Evolutionary conservation across 768 basidiomycete species (phyloP), one percentile per base, ranked within the genome.

Genomic region (Boletus reticulatus): DNA sequence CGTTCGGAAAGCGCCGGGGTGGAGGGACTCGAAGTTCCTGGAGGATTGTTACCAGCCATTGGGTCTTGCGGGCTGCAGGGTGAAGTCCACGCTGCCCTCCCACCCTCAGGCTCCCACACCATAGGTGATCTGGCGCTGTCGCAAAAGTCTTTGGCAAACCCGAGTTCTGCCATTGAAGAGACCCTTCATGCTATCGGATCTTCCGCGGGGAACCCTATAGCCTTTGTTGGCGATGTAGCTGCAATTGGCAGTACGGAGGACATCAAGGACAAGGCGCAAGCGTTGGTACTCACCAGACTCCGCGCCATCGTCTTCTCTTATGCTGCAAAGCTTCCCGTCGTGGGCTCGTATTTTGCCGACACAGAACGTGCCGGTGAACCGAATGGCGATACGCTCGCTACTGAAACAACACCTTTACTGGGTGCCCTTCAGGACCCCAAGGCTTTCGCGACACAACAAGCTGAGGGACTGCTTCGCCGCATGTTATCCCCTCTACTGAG

Each of bases 381-480:
- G 17, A 24, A 34, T 43, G 38, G 24, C 7, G 48, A 57, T 24
- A 6, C 48, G 0, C 9, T 48, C 7, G 50, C 48, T n/a, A 65
- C 56, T 10, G 65, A 69, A 46, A 63, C 67, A 27, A 67, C 67
- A 11, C 67, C 65, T 43, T 52, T 68, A 16, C 50, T 69, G 1
- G 67, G 58, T n/a, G 56, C 53, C 13, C 20, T 69, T 53, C 62
- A 43, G 14, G 60, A 69, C 39, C 63, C 60, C 34, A 58, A 56
- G 53, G 59, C 52, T 42, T 68, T 67, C 34, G 68, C 59, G 9
- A 59, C 57, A 3, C 17, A 61, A 44, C 57, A 55, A 20, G 58
- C 58, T 8, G 55, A 64, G 22, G 67, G 58, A 22, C 19, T 67
- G 0, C 34, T 69, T 50, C 55, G 16, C 22, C 60, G 57, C 36